Evolutionary conservation across 495 filamentous ascomycete genomes (phyloP).

Genomic region (Lineolata rhizophorae): DNA sequence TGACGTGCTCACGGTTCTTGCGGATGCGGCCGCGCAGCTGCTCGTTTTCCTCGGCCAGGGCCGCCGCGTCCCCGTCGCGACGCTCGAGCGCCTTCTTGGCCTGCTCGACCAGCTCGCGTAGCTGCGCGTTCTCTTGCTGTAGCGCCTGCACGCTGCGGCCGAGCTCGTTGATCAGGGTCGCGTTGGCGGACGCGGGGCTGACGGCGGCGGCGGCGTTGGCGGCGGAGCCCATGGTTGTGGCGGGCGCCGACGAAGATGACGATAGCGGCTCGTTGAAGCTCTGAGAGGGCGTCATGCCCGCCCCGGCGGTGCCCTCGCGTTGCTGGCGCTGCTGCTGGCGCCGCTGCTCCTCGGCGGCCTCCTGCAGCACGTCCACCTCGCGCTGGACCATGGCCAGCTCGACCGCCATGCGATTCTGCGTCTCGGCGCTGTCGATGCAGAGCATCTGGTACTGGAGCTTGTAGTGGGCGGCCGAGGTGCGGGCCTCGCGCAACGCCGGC

Average conservation of each 20-base stretch:
- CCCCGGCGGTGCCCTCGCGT: too few species aligned
- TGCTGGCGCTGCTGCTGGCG: slow-evolving; percentile 2
- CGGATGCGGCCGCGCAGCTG: slow-evolving; percentile 61
- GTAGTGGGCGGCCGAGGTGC: slow-evolving; percentile 73
- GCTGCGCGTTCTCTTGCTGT: slow-evolving; percentile 37
- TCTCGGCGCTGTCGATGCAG: slow-evolving; percentile 66
- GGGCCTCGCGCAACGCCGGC: slow-evolving; percentile 33
- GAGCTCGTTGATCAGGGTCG: slow-evolving; percentile 13
- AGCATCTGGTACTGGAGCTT: slow-evolving; percentile 81
- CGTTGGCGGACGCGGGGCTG: slow-evolving; percentile 11
- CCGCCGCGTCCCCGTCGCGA: slow-evolving; percentile 42
- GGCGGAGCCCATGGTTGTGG: too few species aligned
- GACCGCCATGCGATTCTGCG: slow-evolving; percentile 68
- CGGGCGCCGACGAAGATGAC: too few species aligned
- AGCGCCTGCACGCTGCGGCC: slow-evolving; percentile 32
- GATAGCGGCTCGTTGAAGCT: slow-evolving; percentile 14
- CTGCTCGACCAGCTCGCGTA: slow-evolving; percentile 41
- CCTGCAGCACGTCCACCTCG: slow-evolving; percentile 73
- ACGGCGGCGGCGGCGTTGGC: slow-evolving; percentile 13
- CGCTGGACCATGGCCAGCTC: slow-evolving; percentile 83
- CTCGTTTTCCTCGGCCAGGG: slow-evolving; percentile 46
- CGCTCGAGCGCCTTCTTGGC: slow-evolving; percentile 52
- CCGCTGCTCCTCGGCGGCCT: slow-evolving; percentile 15
- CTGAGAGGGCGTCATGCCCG: too few species aligned
- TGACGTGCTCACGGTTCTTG: slow-evolving; percentile 69